Percentiles rank a stretch among this genome's conserved stretches.
Evolutionary conservation across 164 flowering plant genomes (phyloP).

Genomic region (Paratinospora sagittata): DNA sequence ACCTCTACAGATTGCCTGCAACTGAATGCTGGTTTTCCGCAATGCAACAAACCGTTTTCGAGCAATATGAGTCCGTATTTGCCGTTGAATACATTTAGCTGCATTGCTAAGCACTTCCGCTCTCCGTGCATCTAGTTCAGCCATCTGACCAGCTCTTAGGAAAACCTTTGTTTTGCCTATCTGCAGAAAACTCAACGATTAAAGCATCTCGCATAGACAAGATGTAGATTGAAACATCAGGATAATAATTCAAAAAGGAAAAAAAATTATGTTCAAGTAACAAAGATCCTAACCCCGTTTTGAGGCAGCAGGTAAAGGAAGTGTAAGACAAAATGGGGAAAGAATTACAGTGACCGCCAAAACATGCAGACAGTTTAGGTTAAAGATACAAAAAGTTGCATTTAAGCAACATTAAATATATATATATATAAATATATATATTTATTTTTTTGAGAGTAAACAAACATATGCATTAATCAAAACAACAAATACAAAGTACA

Average conservation of each 20-base stretch:
- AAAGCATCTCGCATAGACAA: neutral
- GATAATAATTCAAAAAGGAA: neutral
- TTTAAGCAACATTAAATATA: neutral
- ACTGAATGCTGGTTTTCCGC: slow-evolving; percentile 42
- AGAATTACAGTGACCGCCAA: neutral
- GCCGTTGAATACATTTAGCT: slow-evolving; percentile 57
- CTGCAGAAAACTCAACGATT: slow-evolving; percentile 30
- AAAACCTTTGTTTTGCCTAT: slow-evolving; percentile 81
- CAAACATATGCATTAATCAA: too few species aligned
- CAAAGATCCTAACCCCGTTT: neutral
- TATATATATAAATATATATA: too few species aligned
- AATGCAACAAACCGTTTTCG: slow-evolving; percentile 47
- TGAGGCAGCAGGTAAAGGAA: neutral
- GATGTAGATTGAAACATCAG: neutral
- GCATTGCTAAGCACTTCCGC: slow-evolving; percentile 46
- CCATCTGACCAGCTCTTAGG: slow-evolving; percentile 92
- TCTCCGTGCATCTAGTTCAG: slow-evolving; percentile 81
- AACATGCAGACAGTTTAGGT: neutral
- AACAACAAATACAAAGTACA: too few species aligned
- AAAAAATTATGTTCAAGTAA: neutral
- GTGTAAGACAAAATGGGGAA: neutral
- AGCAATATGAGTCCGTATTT: slow-evolving; percentile 45
- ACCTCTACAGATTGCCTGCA: slow-evolving; percentile 79
- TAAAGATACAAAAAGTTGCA: neutral
- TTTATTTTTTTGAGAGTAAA: too few species aligned